Conservation (phyloP, 371 early-diverging fungal genomes). For the Syncephalastrum sp. region DNA sequence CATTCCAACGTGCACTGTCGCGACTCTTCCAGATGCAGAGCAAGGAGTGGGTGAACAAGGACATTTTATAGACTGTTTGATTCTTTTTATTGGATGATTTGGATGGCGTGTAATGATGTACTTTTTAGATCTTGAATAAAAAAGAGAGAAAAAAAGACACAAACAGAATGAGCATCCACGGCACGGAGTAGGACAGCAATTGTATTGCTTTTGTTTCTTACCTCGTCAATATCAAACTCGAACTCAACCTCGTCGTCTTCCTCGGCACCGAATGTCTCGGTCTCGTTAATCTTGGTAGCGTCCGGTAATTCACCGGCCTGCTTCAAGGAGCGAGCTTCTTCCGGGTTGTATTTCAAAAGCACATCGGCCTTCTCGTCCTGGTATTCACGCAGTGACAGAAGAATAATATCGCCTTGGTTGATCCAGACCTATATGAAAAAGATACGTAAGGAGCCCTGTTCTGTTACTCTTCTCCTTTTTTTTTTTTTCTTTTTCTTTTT, state of each 20-base stretch:
- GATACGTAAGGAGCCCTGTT: neutral
- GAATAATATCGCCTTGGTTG: conserved; percentile 93
- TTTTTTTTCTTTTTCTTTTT: too few species aligned
- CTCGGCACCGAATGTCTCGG: conserved; percentile 67
- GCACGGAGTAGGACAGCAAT: too few species aligned
- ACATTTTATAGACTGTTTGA: conserved; percentile 10
- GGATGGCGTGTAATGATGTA: too few species aligned
- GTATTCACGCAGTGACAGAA: conserved; percentile 95
- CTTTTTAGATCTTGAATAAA: neutral
- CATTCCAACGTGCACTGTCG: conserved; percentile 91
- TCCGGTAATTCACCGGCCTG: conserved; percentile 98
- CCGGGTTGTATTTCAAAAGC: conserved; percentile 95
- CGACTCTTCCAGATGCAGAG: conserved; percentile 91
- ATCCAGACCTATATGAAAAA: conserved; percentile 73
- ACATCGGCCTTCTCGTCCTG: conserved; percentile 98
- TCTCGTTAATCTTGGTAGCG: conserved; percentile 80
- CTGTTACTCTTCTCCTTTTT: too few species aligned
- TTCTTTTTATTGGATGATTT: conserved; percentile 3
- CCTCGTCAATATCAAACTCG: conserved; percentile 92
- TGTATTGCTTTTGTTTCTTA: conserved; percentile 15
- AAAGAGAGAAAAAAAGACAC: neutral
- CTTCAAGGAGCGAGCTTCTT: conserved; percentile 97
- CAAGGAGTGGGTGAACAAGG: conserved; percentile 48
- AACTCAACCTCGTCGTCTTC: conserved; percentile 84
- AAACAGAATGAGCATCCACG: conserved; percentile 5